Evolutionary conservation across 2,329 filamentous ascomycete species (phyloP).

Genomic region (Arthrobotrys sphaeroides): DNA sequence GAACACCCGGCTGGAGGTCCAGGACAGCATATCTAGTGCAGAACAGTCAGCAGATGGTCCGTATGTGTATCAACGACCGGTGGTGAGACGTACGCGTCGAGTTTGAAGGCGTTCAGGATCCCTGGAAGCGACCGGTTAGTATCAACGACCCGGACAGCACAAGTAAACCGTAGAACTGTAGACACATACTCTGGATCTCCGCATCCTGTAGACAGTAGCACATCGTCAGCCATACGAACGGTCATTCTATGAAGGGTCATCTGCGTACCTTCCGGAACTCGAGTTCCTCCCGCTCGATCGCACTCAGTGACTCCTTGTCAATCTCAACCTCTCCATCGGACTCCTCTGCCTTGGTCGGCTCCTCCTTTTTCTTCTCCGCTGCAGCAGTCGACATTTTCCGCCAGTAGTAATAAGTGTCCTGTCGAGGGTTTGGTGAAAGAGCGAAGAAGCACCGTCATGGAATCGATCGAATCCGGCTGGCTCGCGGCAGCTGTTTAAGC

Average conservation of each 20-base stretch:
- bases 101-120: conserved; percentile 87
- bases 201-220: conserved; percentile 72
- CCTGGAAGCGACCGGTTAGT: conserved; percentile 56
- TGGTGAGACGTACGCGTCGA: conserved; percentile 69
- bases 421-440: too few species aligned
- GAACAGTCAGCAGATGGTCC: conserved; percentile 36
- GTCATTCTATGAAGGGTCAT: too few species aligned
- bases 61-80: background rate
- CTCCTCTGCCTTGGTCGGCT: conserved; percentile 37
- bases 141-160: background rate
- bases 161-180: conserved; percentile 18
- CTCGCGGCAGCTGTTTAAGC: background rate
- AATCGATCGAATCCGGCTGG: background rate
- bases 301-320: conserved; percentile 57
- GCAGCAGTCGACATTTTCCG: conserved; percentile 23
- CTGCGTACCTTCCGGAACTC: conserved; percentile 58
- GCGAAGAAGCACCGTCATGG: too few species aligned
- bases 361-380: conserved; percentile 45
- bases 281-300: conserved; percentile 57
- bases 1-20: conserved; percentile 91
- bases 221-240: conserved; percentile 17
- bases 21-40: conserved; percentile 87
- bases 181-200: conserved; percentile 79
- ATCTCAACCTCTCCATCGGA: conserved; percentile 50
- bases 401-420: too few species aligned